Base-by-base conservation (phyloP, 73 alveolate species). In the Paramecium caudatum region DNA sequence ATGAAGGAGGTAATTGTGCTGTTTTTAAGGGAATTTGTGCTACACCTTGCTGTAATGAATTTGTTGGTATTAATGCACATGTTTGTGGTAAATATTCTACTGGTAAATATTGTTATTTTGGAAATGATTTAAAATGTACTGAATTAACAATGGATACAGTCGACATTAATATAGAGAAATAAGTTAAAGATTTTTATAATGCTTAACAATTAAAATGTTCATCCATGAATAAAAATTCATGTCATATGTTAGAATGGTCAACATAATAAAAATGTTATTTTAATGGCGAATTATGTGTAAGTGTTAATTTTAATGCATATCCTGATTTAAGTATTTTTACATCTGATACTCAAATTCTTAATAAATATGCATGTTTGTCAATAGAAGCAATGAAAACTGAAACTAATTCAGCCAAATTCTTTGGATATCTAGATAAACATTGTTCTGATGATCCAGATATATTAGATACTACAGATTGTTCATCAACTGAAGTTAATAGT, bases 231-330 rank as follows among this genome's bases (percentile, higher is more conserved):
- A 65, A 65, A 16, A 65, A 65, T 30, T 33, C 50, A 13, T 65
- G 83, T 65, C 83, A 65, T 65, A 65, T 65, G 83, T 32, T 65
- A 32, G 83, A 65, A 34, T 65, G 83, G 83, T 65, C 83, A 33
- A 65, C 47, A 9, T 65, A 33, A 32, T 12, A 65, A 16, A 30
- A 36, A 7, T 65, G 83, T 36, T 65, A 65, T 36, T 33, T 1
- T 65, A 65, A 65, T 65, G 83, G 83, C 2, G 34, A 65, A 32
- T 33, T 36, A n/a, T 65, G 83, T 65, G 49, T 65, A 15, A 65
- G 34, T 65, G 7, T 65, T 13, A 65, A 65, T 65, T 33, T 65
- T 65, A 30, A 33, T 65, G 32, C 17, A 6, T 65, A 25, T 15
- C 83, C 83, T 10, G 34, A 65, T 65, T 32, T 65, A 13, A 16